These are phyloP conservation scores for Purpureocillium takamizusanense DNA, from an alignment of 2,329 filamentous ascomycete genomes.

Conservation along the genomic window DNA sequence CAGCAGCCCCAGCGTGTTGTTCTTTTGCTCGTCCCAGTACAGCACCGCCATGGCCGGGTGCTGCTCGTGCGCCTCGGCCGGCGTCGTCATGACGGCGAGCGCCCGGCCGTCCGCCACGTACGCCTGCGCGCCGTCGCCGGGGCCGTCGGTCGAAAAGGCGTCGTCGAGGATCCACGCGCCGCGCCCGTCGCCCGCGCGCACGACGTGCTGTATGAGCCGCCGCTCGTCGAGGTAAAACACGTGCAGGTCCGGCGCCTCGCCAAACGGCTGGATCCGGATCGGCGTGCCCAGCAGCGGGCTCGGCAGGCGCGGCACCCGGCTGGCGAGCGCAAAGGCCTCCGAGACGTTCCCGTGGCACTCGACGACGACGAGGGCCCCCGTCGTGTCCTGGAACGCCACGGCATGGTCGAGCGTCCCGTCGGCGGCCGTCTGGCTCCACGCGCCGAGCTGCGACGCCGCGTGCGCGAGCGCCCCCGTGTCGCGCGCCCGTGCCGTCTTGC, in stretches of 20 bases:
- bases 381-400: constrained; percentile 1
- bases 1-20: too few relatives aligned
- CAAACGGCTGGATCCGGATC: background rate
- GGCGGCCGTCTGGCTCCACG: background rate
- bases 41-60: too few relatives aligned
- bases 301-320: background rate
- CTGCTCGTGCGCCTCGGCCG: too few relatives aligned
- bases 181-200: background rate
- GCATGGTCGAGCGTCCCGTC: background rate
- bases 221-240: constrained; percentile 2
- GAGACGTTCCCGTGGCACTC: background rate
- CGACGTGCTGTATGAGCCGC: background rate
- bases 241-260: constrained; percentile 1
- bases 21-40: too few relatives aligned
- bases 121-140: background rate
- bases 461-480: too few relatives aligned
- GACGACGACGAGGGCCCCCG: background rate
- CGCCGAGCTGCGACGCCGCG: background rate
- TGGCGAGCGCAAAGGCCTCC: background rate
- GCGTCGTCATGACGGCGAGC: too few relatives aligned
- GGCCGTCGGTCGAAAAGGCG: background rate
- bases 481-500: too few relatives aligned
- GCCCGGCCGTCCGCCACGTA: background rate
- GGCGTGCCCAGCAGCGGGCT: background rate
- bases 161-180: background rate